A percentile compares a stretch with the other conserved stretches of the same genome.
Conservation (phyloP, 1,139 yeast species). For the Kluyveromyces marxianus region DNA sequence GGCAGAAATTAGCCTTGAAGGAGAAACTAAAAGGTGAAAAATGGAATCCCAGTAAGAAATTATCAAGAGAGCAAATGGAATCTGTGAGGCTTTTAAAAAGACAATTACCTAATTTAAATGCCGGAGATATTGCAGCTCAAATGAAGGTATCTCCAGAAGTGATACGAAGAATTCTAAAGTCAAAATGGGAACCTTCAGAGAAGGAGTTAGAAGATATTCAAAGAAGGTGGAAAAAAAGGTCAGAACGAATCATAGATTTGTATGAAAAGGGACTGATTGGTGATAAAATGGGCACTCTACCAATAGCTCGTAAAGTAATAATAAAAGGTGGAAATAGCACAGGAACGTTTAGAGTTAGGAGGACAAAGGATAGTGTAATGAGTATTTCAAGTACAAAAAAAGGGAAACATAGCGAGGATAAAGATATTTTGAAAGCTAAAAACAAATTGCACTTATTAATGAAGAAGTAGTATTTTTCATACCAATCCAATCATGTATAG, state of each 20-base stretch:
- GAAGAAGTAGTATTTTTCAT: background rate
- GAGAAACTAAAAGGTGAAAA: conserved; percentile 48
- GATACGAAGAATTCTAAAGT: conserved; percentile 66
- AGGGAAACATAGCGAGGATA: background rate
- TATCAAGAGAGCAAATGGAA: conserved; percentile 66
- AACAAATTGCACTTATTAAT: conserved; percentile 1
- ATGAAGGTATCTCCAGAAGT: conserved; percentile 79
- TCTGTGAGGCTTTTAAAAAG: conserved; percentile 52
- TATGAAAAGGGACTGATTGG: conserved; percentile 7
- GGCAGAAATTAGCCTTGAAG: conserved; percentile 53
- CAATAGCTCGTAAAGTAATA: conserved; percentile 10
- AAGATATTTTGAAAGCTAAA: background rate
- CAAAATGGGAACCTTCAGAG: conserved; percentile 66
- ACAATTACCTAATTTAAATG: conserved; percentile 51
- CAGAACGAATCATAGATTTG: conserved; percentile 25
- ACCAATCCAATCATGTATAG: background rate
- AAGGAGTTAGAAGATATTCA: conserved; percentile 40
- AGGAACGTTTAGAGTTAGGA: background rate
- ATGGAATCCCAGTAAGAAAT: conserved; percentile 66
- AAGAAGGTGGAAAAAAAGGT: conserved; percentile 46
- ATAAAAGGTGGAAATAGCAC: background rate
- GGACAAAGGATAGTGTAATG: background rate
- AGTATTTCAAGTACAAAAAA: too few species aligned
- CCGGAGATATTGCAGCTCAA: conserved; percentile 53
- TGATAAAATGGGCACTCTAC: background rate